These are phyloP conservation scores for Ustilago shanxiensis DNA, from an alignment of 1,284 basidiomycete genomes.

Conservation along the genomic window DNA sequence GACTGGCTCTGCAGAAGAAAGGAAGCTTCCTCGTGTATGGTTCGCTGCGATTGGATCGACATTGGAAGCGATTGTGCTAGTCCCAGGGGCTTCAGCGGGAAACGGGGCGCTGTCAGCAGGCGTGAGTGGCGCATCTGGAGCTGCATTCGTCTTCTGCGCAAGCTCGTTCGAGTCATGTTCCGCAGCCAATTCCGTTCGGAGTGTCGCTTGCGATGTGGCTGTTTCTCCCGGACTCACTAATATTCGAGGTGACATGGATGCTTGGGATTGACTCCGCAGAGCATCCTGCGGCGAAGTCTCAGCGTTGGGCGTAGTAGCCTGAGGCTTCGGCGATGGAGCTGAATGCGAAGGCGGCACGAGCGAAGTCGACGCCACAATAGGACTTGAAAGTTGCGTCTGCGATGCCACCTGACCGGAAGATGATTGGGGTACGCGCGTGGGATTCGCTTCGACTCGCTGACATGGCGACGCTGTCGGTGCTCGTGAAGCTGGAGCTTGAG, in stretches of 20 bases:
- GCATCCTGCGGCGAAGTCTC: neutral
- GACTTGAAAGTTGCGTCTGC: neutral
- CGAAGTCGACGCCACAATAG: neutral
- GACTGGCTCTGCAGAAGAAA: slow-evolving; percentile 12
- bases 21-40: slow-evolving; percentile 11
- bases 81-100: neutral
- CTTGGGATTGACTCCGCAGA: neutral
- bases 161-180: neutral
- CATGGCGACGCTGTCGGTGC: neutral
- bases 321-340: neutral
- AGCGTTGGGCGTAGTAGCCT: neutral
- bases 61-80: neutral
- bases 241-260: neutral
- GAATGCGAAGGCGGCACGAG: neutral
- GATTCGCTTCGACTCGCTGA: neutral
- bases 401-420: neutral
- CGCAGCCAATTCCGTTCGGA: neutral
- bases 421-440: neutral
- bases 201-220: neutral
- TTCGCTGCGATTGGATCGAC: neutral
- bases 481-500: neutral
- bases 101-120: neutral
- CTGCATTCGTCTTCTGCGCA: neutral
- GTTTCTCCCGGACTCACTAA: neutral
- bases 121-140: neutral